Percentiles rank a stretch among this genome's conserved stretches.
phyloP scores from a whole-genome alignment of 495 filamentous ascomycete genomes.

The Apodospora peruviana region DNA sequence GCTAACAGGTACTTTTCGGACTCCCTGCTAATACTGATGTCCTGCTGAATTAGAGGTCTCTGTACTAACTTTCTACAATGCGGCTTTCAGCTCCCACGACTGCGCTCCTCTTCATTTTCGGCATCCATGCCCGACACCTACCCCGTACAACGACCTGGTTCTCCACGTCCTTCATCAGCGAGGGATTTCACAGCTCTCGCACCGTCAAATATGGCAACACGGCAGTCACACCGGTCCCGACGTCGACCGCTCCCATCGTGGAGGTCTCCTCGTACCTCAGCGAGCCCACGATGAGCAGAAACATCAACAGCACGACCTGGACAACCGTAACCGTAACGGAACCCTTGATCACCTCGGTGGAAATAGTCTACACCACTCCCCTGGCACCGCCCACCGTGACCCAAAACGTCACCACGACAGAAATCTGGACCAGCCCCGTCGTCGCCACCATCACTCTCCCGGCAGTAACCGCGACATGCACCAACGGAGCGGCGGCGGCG shows the following conservation, averaged over 20 bases:
- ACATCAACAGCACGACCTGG: conserved; percentile 9
- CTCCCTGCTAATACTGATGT: too few species aligned
- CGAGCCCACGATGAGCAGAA: conserved; percentile 5
- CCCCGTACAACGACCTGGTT: conserved; percentile 5
- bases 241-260: not conserved
- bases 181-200: not conserved
- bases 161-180: conserved; percentile 5
- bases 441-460: conserved; percentile 9
- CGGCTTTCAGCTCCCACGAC: not conserved
- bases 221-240: conserved; percentile 9
- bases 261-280: conserved; percentile 3
- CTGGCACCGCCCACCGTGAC: conserved; percentile 2
- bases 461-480: conserved; percentile 1
- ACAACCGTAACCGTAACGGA: not conserved
- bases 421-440: conserved; percentile 1
- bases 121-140: not conserved
- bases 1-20: too few species aligned
- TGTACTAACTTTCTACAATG: not conserved
- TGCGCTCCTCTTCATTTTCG: not conserved
- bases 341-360: not conserved
- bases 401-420: conserved; percentile 5
- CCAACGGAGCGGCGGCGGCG: conserved; percentile 1
- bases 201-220: conserved; percentile 7
- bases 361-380: not conserved
- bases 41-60: not conserved